Evolutionary conservation across 768 basidiomycete species (phyloP), one percentile per base, ranked within the genome.

Genomic region (Mycena floridula): DNA sequence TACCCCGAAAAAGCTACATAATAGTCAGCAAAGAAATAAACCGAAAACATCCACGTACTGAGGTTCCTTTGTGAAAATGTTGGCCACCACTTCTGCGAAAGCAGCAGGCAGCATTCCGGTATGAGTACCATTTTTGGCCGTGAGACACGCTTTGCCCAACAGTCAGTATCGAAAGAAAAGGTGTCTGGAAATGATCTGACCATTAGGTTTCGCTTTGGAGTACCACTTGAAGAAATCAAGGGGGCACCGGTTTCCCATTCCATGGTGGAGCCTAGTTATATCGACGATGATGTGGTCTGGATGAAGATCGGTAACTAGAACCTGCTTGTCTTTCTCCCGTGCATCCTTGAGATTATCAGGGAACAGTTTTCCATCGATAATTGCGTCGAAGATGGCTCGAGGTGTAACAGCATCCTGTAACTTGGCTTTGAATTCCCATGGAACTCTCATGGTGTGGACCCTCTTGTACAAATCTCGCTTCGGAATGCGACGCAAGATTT

Each of bases 221-320:
- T 89, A 90, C 55, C 90, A 92, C 56, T 72, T 77, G 43, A 89
- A 76, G 13, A 62, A 70, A 37, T 82, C 73, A 37, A 90, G 55
- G 1, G 89, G 89, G 52, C 86, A 87, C 49, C 66, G 59, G 36
- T 78, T 76, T 50, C 74, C 68, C 79, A 84, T 86, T 3, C 89
- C 89, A 53, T 85, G 83, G 56, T 91, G 89, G 72, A 90, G 70
- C n/a, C 58, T 53, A 2, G 78, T 60, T 12, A 80, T 65, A 40
- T 81, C 75, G 18, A 91, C 83, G 30, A 83, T 75, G 24, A 91
- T 68, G 43, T 87, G 74, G 5, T 69, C 58, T 0, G 63, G 60
- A 13, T 49, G 56, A 9, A 85, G 63, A 7, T 61, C 60, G 4
- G 54, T 51, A 26, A 69, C 62, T 9, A 60, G 53, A 5, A 41